Base-by-base conservation (phyloP, 169 alveolate genomes). In the Plasmodium berghei region DNA sequence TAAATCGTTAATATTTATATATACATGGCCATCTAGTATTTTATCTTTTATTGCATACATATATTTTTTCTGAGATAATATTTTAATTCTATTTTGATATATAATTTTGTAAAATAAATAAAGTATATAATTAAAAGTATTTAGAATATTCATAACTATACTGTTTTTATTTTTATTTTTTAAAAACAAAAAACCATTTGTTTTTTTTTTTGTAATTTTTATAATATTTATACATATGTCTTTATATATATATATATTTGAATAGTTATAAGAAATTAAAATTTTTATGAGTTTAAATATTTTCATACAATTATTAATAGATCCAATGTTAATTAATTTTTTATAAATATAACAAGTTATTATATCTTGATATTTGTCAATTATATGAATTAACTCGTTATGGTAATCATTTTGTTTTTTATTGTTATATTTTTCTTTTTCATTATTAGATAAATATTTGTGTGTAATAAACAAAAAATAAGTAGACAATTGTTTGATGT, bases 281-380 rank as follows among this genome's bases (percentile, higher is more conserved):
- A 62, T 42, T 18, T 63, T 45, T 16, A 59, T 63, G 3, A 75
- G 20, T 1, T 64, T 59, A n/a, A 67, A 48, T 0, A 75, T 10
- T 45, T 75, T 75, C 14, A 16, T 49, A 20, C 55, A 62, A 2
- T 56, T 75, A 22, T 48, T 28, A 5, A 63, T 0, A 18, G 89
- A 75, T 63, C 63, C 89, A 5, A 75, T 62, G 26, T 63, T 63
- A 6, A 75, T 75, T 46, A 75, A 48, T 63, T 75, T 75, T 63
- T 75, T 48, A 45, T 75, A 75, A 2, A 75, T 55, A 14, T 75
- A 75, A 0, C 75, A 34, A 12, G 74, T 9, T 16, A 75, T 48
- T 22, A 58, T 24, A 14, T 75, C 75, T 56, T 58, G 46, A 24
- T 75, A 34, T 22, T 9, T 14, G 46, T 62, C 28, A 18, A 75